Evolutionary conservation across 2,329 filamentous ascomycete genomes (phyloP), one percentile per base, ranked within the genome.

Genomic region (Aspergillus persii): DNA sequence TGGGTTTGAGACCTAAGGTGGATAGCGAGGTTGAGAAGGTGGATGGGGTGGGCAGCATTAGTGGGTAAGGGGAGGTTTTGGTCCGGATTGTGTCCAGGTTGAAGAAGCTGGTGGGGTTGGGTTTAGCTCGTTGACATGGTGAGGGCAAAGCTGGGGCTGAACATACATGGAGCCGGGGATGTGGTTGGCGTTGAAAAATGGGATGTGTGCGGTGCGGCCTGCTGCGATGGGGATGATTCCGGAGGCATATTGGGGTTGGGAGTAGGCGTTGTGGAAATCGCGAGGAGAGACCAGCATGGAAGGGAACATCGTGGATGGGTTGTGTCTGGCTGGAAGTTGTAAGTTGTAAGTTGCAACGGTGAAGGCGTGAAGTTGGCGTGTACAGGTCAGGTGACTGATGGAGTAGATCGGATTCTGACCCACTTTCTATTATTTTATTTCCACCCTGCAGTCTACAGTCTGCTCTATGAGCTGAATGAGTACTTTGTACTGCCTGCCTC

Each of bases 51-150:
- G 70, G 69, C 1, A 73, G 61, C 70, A 71, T 73, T 44, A 67
- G 64, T 2, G 69, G 70, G 31, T 72, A 71, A 2, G 69, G 69
- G 2, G 50, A 39, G 1, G 15, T 15, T n/a, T 49, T 60, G 44
- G 70, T 67, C 27, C 56, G 60, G 41, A 70, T 66, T 1, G 58
- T 15, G 26, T 71, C 69, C 65, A 72, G 69, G 46, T 72, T 62
- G 54, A 73, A 69, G 54, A 72, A 70, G 8, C 71, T 73, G 27
- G n/a, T 23, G 18, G 15, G 18, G 12, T 52, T 36, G 39, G n/a
- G 41, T 39, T 46, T 18, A 23, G 18, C 18, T 23, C 18, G 18
- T 23, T 23, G 18, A 23, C 18, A 23, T 23, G 18, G 23, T 46
- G 5, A 46, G 18, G 8, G 9, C 15, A 8, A 5, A 2, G n/a